Conservation (phyloP, 495 filamentous ascomycete species). For the Aspergillus taichungensis region DNA sequence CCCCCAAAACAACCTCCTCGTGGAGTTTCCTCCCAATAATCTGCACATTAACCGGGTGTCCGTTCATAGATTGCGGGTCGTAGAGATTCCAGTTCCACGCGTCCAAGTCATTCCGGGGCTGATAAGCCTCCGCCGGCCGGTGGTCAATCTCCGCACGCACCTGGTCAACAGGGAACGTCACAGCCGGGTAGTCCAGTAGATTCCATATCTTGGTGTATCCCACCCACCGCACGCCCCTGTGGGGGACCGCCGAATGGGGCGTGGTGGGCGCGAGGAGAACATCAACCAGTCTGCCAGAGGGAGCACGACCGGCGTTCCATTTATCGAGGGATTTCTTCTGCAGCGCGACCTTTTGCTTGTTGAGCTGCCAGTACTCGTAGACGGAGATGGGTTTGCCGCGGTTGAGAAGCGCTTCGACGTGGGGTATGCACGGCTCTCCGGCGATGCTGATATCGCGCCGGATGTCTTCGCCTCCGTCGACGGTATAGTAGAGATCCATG, state of each 20-base stretch:
- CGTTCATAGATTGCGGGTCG: conserved; percentile 29
- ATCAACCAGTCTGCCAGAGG: conserved; percentile 47
- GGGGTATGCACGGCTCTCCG: conserved; percentile 47
- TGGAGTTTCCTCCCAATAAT: conserved; percentile 44
- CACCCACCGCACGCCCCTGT: conserved; percentile 38
- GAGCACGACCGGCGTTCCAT: conserved; percentile 41
- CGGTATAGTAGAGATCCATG: conserved; percentile 45
- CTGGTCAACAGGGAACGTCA: conserved; percentile 46
- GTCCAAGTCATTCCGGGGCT: conserved; percentile 42
- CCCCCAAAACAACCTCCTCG: conserved; percentile 46
- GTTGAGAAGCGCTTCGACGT: conserved; percentile 37
- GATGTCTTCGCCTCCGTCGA: conserved; percentile 49
- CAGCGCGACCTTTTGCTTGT: conserved; percentile 38
- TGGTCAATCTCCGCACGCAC: conserved; percentile 41
- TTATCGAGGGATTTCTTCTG: conserved; percentile 49
- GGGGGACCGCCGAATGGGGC: conserved; percentile 40
- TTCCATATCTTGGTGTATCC: conserved; percentile 65
- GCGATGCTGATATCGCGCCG: conserved; percentile 34
- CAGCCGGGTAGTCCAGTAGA: conserved; percentile 53
- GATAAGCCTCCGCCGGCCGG: conserved; percentile 32
- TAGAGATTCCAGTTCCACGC: conserved; percentile 42
- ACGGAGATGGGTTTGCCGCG: conserved; percentile 44
- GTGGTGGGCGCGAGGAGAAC: conserved; percentile 49
- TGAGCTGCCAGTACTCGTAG: conserved; percentile 49
- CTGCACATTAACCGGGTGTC: conserved; percentile 44